A percentile compares a stretch with the other conserved stretches of the same genome.
Evolutionary conservation across 371 early-diverging fungal genomes (phyloP).

Genomic region (Mortierella sp.): DNA sequence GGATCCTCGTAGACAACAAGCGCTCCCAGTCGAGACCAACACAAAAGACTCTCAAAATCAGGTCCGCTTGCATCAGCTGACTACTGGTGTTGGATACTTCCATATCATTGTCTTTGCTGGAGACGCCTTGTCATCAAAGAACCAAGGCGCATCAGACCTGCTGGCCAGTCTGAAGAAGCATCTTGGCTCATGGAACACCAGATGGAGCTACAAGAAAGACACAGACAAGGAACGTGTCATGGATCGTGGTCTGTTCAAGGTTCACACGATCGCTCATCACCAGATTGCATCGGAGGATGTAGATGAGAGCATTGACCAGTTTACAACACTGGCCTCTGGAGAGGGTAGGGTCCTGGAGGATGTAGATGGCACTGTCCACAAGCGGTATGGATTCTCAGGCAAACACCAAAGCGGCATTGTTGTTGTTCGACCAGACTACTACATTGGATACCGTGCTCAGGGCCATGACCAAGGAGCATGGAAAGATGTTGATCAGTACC

Average conservation of each 20-base stretch:
- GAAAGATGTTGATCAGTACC: slow-evolving; percentile 25
- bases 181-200: slow-evolving; percentile 3
- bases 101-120: slow-evolving; percentile 37
- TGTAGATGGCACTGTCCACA: slow-evolving; percentile 18
- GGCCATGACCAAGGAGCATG: slow-evolving; percentile 24
- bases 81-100: slow-evolving; percentile 22
- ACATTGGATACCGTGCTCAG: slow-evolving; percentile 39
- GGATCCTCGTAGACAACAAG: too few species aligned
- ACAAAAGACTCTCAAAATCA: too few species aligned
- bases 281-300: neutral
- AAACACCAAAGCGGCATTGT: slow-evolving; percentile 31
- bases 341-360: slow-evolving; percentile 26
- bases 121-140: slow-evolving; percentile 5
- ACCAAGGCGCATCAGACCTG: slow-evolving; percentile 13
- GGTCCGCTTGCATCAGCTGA: slow-evolving; percentile 26
- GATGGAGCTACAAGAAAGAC: slow-evolving; percentile 12
- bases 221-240: slow-evolving; percentile 17
- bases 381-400: slow-evolving; percentile 23
- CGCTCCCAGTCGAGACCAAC: too few species aligned
- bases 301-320: neutral
- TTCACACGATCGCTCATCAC: slow-evolving; percentile 16
- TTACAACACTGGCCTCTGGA: slow-evolving; percentile 12
- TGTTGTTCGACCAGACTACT: slow-evolving; percentile 34
- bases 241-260: slow-evolving; percentile 27
- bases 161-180: slow-evolving; percentile 10